These are phyloP conservation scores for Aspergillus puulaauensis DNA, from an alignment of 2,329 filamentous ascomycete genomes.

Conservation along the genomic window DNA sequence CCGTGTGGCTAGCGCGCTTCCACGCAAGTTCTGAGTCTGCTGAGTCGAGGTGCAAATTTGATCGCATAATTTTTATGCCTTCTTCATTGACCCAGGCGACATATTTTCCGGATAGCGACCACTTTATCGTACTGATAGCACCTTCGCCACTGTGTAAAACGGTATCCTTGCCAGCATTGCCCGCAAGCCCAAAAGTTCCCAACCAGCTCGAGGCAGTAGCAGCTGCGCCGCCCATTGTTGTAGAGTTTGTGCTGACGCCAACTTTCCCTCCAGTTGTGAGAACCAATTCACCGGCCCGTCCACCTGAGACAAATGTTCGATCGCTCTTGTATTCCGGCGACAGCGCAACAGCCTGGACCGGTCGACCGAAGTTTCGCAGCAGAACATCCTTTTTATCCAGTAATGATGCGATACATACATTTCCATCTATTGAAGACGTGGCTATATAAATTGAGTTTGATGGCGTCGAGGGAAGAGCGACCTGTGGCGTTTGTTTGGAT, in stretches of 20 bases:
- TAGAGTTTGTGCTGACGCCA: constrained; percentile 79
- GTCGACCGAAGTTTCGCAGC: constrained; percentile 87
- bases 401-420: constrained; percentile 87
- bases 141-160: constrained; percentile 91
- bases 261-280: constrained; percentile 77
- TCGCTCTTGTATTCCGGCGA: constrained; percentile 94
- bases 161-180: constrained; percentile 78
- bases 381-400: constrained; percentile 87
- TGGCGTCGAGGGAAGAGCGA: constrained; percentile 65
- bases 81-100: constrained; percentile 96
- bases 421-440: constrained; percentile 91
- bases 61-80: constrained; percentile 96
- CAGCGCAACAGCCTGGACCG: constrained; percentile 87
- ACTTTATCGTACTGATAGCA: constrained; percentile 85
- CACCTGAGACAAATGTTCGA: constrained; percentile 84
- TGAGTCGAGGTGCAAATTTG: constrained; percentile 75
- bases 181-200: constrained; percentile 77
- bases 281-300: constrained; percentile 81
- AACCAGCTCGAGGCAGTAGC: constrained; percentile 88
- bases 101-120: constrained; percentile 89
- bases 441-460: constrained; percentile 93
- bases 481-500: constrained; percentile 18
- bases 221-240: constrained; percentile 71
- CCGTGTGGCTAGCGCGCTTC: constrained; percentile 91
- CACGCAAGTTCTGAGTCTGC: constrained; percentile 79